These are phyloP conservation scores for Monilinia fructigena DNA, from an alignment of 2,329 filamentous ascomycete species.

Conservation along the genomic window DNA sequence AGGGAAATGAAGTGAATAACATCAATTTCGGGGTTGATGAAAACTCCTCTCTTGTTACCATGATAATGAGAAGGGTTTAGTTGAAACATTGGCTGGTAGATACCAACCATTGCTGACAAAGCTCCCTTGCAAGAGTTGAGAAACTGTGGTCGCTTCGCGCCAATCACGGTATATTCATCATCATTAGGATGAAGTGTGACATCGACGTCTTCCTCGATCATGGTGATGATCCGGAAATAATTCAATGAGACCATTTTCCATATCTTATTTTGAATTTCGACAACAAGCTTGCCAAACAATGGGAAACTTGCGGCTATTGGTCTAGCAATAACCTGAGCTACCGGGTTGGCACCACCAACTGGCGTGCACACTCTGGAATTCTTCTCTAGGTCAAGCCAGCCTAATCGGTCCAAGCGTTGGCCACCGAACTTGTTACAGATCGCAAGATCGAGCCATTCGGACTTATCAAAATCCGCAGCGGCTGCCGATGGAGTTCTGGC, in stretches of 20 bases:
- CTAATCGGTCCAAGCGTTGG: neutral
- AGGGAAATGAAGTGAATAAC: neutral
- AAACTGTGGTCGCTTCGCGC: constrained; percentile 1
- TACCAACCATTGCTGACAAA: neutral
- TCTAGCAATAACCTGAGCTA: neutral
- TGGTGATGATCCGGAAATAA: neutral
- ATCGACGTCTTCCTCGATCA: constrained; percentile 8
- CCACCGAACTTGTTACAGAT: neutral
- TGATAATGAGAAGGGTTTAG: neutral
- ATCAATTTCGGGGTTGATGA: neutral
- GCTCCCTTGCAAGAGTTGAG: neutral
- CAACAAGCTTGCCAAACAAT: neutral
- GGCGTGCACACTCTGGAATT: neutral
- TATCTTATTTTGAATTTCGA: constrained; percentile 2
- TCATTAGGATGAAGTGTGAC: neutral
- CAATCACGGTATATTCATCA: neutral
- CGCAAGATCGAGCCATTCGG: constrained; percentile 10
- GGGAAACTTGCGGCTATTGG: neutral
- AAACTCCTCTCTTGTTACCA: neutral
- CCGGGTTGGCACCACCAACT: neutral
- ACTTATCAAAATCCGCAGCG: neutral
- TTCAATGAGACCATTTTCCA: constrained; percentile 1
- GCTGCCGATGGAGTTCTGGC: constrained; percentile 1
- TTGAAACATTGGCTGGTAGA: neutral
- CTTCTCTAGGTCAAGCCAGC: constrained; percentile 7